Base-by-base conservation (phyloP, 352 stramenopile species). In the Phytophthora quininea region DNA sequence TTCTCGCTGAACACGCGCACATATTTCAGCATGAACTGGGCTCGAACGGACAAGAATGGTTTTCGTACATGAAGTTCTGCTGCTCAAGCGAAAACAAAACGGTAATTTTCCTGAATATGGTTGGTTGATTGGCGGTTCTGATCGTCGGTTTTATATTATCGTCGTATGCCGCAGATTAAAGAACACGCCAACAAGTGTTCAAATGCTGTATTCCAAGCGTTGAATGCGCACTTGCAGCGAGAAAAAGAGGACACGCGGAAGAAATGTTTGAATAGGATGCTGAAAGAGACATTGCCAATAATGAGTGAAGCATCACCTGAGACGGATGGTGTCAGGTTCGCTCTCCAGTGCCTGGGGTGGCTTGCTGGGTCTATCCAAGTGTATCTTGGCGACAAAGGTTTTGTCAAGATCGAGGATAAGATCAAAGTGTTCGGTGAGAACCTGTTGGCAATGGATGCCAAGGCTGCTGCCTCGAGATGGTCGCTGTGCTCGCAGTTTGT, bases 31-130 rank as follows among this genome's bases (percentile, higher is more conserved):
- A 80, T 33, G 80, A 92, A 51, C 86, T 92, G 32, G 85, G 82
- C 0, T 27, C 64, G n/a, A 87, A 75, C 60, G 74, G 73, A 3
- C 65, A 78, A 24, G 53, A 61, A 14, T 92, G 82, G 85, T 90
- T 88, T 59, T 76, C 76, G 3, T 91, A 89, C 57, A 88, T 89
- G 76, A 88, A 87, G 35, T 90, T 80, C 63, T 93, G 83, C 58
- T 88, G 64, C 14, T 61, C 71, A 42, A 86, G 66, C 27, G 82
- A 91, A 6, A 92, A 76, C 70, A 95, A 95, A 60, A 93, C 75
- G 59, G 87, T 93, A 62, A 11, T 19, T 3, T 42, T 45, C 3
- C 11, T 8, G 52, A 0, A 51, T 30, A 47, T 7, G 10, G 40
- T 47, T 24, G 12, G 19, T 46, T 19, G n/a, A 33, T 45, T 46